Evolutionary conservation across 805 yeast genomes (phyloP).

Genomic region (Monosporozyma yasuniensis): DNA sequence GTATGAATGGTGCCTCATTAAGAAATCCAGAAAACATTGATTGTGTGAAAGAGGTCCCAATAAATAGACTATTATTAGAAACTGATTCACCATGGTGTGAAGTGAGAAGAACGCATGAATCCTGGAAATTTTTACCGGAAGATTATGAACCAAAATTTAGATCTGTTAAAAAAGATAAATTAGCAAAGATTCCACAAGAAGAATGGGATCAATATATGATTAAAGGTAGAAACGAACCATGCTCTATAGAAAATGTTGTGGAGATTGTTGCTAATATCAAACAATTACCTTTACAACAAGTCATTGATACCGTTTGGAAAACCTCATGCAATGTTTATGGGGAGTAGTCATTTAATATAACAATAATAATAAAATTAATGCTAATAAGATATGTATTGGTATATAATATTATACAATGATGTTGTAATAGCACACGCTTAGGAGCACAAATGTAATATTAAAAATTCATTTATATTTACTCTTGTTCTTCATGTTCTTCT

Average conservation of each 20-base stretch:
- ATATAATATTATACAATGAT: slow-evolving; percentile 3
- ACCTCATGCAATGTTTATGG: slow-evolving; percentile 41
- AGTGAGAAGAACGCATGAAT: slow-evolving; percentile 71
- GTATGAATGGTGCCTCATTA: slow-evolving; percentile 90
- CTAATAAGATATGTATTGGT: too few species aligned
- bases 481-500: neutral
- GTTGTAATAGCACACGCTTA: slow-evolving; percentile 1
- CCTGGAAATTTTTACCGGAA: slow-evolving; percentile 45
- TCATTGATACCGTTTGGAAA: slow-evolving; percentile 43
- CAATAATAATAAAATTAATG: too few species aligned
- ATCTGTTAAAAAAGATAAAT: slow-evolving; percentile 29
- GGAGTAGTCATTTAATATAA: slow-evolving; percentile 2
- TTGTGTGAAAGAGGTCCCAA: slow-evolving; percentile 61
- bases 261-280: slow-evolving; percentile 50
- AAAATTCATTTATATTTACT: slow-evolving; percentile 5
- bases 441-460: too few species aligned
- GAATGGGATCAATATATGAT: slow-evolving; percentile 38
- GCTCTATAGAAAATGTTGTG: slow-evolving; percentile 73
- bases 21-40: slow-evolving; percentile 64
- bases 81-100: slow-evolving; percentile 99
- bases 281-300: slow-evolving; percentile 32
- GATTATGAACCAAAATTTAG: slow-evolving; percentile 24
- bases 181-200: slow-evolving; percentile 19
- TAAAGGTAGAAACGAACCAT: slow-evolving; percentile 88
- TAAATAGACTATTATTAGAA: slow-evolving; percentile 65